Conservation (phyloP, 2,329 filamentous ascomycete species). For the Colletotrichum lentis region DNA sequence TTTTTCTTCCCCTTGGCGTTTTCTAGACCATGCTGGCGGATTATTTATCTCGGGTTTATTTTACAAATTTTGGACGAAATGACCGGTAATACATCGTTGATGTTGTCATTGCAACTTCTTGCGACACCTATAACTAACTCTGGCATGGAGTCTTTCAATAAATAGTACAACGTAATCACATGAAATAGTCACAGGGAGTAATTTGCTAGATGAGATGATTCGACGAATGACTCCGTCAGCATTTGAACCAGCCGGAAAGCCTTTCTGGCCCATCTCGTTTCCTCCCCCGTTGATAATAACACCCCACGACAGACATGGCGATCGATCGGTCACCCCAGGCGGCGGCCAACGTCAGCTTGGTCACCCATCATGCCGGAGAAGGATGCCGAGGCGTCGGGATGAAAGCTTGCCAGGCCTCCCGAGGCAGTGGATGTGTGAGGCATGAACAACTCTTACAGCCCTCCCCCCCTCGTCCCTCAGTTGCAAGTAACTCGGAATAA, state of each 20-base stretch:
- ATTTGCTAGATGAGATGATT: no score
- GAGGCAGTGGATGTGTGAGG: not conserved
- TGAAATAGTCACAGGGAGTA: no score
- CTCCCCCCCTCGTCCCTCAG: not conserved
- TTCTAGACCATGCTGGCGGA: not conserved
- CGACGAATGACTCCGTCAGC: not conserved
- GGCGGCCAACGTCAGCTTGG: not conserved
- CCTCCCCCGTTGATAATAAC: no score
- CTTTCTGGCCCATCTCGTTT: no score
- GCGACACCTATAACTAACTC: not conserved
- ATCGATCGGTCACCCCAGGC: not conserved
- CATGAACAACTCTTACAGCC: not conserved
- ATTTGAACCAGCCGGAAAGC: not conserved
- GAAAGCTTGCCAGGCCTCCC: not conserved
- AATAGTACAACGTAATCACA: no score
- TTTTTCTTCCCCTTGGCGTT: no score
- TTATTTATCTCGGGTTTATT: not conserved
- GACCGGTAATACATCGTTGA: no score
- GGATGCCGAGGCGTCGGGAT: not conserved
- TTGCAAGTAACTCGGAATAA: not conserved
- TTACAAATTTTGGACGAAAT: no score
- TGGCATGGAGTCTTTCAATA: no score
- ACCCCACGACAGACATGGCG: not conserved
- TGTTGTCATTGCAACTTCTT: not conserved
- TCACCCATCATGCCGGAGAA: not conserved